These are phyloP conservation scores for Colletotrichum sp. DNA, from an alignment of 2,329 filamentous ascomycete genomes.

Conservation along the genomic window DNA sequence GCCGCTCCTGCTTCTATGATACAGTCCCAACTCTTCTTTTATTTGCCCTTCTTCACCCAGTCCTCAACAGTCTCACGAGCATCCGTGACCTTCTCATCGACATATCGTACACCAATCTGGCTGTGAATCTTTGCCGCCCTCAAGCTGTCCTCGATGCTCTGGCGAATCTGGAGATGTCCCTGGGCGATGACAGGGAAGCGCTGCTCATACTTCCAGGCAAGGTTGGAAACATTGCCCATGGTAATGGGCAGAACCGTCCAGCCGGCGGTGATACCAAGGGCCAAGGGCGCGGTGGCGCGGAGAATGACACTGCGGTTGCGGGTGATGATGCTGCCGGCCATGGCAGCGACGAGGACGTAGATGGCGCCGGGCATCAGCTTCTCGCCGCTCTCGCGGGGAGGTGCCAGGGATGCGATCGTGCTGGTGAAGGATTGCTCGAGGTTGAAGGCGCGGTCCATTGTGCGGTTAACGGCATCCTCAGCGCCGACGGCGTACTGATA, in stretches of 20 bases:
- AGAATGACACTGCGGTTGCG: constrained; percentile 87
- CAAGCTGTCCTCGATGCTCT: constrained; percentile 72
- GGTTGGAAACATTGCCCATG: constrained; percentile 84
- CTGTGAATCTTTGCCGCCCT: constrained; percentile 78
- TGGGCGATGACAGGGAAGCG: constrained; percentile 83
- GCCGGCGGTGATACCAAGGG: constrained; percentile 81
- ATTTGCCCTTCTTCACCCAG: constrained; percentile 92
- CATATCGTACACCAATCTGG: constrained; percentile 71
- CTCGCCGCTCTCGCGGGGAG: constrained; percentile 84
- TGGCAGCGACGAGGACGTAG: constrained; percentile 91
- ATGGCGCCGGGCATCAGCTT: constrained; percentile 86
- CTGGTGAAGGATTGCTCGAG: constrained; percentile 90
- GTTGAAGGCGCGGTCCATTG: constrained; percentile 80
- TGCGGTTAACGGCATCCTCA: constrained; percentile 83
- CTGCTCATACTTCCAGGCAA: constrained; percentile 94
- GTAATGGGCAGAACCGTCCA: constrained; percentile 88
- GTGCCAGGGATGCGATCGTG: constrained; percentile 88
- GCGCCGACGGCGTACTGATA: constrained; percentile 75
- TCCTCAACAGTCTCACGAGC: constrained; percentile 80
- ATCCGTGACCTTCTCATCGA: constrained; percentile 81
- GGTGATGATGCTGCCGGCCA: constrained; percentile 92
- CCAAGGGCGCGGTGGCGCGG: constrained; percentile 76
- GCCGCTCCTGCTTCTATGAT: constrained; percentile 23
- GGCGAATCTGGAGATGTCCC: constrained; percentile 75
- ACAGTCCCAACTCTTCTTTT: constrained; percentile 32